Evolutionary conservation across 257 asterid species (phyloP), one percentile per base, ranked within the genome.

Genomic region (Nyctanthes arbortristis): DNA sequence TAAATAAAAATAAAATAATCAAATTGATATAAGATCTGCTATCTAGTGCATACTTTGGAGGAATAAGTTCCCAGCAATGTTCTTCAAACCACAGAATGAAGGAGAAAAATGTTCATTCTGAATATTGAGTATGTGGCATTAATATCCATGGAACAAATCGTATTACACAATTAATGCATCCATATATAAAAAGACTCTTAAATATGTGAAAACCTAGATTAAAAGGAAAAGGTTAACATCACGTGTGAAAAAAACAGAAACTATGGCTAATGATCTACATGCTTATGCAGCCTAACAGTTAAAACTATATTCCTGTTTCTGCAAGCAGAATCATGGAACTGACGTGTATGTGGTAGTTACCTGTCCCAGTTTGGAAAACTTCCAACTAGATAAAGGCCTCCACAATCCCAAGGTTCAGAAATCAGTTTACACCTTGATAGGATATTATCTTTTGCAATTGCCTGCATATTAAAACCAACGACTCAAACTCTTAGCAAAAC

Each of bases 381-480:
- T 68, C 99, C 99, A 29, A 94, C 99, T 69, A 94, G 96, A 84
- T 94, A 94, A 56, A 94, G 90, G 28, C 96, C 99, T 75, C 97
- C 97, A 78, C 99, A 94, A 73, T 91, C 97, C 97, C 99, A 94
- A 73, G 99, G 97, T 77, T 94, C 99, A 27, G 97, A 87, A 73
- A 94, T 91, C 72, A 91, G 82, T 82, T 94, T 94, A 68, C 96
- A 93, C 78, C 96, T 89, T 43, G 97, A 89, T n/a, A 94, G 83
- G 77, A 94, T 70, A 60, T 67, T 79, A 65, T 94, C 99, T 81
- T 87, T 93, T 68, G 97, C 96, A 66, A 93, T 93, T 68, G 90
- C 96, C 99, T 93, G 92, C 82, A 78, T 57, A 70, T 29, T 66
- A 16, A 45, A 73, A 28, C 49, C 66, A 39, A 64, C 54, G 63